Evolutionary conservation across 352 stramenopile species (phyloP).

Genomic region (Pythium phragmitis): DNA sequence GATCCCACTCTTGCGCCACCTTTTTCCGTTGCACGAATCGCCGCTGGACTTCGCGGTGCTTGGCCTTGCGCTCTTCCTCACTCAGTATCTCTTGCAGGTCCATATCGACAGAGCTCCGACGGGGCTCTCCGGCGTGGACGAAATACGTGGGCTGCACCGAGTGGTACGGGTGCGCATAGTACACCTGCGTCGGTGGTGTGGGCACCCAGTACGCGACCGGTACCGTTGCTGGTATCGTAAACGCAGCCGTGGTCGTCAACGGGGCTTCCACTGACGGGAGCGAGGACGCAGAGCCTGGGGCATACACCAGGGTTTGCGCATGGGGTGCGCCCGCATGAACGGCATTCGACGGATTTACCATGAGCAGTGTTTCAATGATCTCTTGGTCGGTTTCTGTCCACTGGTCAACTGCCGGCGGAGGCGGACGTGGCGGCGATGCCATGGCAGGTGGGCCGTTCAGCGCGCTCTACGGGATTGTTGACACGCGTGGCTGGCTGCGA

Average conservation of each 20-base stretch:
- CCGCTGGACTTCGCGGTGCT: slow-evolving; percentile 44
- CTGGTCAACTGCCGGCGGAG: slow-evolving; percentile 15
- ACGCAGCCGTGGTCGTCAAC: neutral
- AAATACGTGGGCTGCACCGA: neutral
- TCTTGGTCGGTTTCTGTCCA: slow-evolving; percentile 57
- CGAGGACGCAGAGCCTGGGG: neutral
- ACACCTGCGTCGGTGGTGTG: neutral
- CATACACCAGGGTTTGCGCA: no score
- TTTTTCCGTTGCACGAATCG: slow-evolving; percentile 50
- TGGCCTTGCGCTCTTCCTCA: slow-evolving; percentile 35
- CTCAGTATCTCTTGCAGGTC: slow-evolving; percentile 18
- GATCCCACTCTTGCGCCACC: slow-evolving; percentile 2
- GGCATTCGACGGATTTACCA: slow-evolving; percentile 4
- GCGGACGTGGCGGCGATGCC: slow-evolving; percentile 25
- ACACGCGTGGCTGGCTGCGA: neutral
- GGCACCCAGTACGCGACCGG: slow-evolving; percentile 14
- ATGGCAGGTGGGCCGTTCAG: neutral
- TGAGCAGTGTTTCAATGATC: slow-evolving; percentile 59
- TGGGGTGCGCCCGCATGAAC: no score
- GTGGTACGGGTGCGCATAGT: slow-evolving; percentile 10
- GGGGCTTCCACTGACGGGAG: neutral
- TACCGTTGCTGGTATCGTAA: neutral
- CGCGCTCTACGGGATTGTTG: neutral
- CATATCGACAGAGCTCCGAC: neutral
- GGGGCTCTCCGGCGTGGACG: neutral